Evolutionary conservation across 306 rosid genomes (phyloP).

Genomic region (Fragaria nilgerrensis): DNA sequence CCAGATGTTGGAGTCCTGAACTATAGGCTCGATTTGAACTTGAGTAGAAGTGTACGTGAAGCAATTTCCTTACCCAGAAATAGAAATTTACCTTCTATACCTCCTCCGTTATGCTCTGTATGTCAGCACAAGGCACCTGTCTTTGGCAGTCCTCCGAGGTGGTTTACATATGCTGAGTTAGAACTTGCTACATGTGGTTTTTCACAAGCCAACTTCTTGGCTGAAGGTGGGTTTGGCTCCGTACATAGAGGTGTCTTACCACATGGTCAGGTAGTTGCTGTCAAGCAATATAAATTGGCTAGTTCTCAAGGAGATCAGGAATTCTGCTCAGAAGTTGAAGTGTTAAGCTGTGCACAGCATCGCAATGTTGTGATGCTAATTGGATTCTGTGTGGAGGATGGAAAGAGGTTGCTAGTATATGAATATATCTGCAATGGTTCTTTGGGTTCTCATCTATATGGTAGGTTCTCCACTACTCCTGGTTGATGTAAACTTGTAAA

Average conservation of each 20-base stretch:
- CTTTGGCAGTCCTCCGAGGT: conserved; percentile 91
- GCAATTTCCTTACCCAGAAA: conserved; percentile 56
- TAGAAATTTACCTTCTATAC: conserved; percentile 56
- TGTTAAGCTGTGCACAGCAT: conserved; percentile 95
- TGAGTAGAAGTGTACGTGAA: conserved; percentile 75
- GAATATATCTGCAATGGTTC: conserved; percentile 94
- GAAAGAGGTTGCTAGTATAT: conserved; percentile 86
- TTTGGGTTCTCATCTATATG: conserved; percentile 81
- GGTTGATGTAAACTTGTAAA: neutral
- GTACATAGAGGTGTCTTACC: conserved; percentile 78
- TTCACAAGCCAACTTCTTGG: conserved; percentile 82
- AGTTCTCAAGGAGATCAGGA: conserved; percentile 94
- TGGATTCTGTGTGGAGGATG: conserved; percentile 88
- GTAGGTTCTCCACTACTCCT: conserved; percentile 35
- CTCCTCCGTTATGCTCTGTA: conserved; percentile 92
- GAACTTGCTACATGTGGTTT: conserved; percentile 85
- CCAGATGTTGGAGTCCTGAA: conserved; percentile 45
- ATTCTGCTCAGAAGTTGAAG: conserved; percentile 96
- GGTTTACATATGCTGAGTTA: conserved; percentile 83
- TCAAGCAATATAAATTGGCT: conserved; percentile 84
- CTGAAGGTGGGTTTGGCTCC: conserved; percentile 98
- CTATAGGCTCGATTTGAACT: conserved; percentile 56
- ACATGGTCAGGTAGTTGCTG: conserved; percentile 82
- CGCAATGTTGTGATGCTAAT: conserved; percentile 93
- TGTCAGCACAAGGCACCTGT: conserved; percentile 96